Conservation (phyloP, 805 yeast genomes). For the Lipomyces kockii region DNA sequence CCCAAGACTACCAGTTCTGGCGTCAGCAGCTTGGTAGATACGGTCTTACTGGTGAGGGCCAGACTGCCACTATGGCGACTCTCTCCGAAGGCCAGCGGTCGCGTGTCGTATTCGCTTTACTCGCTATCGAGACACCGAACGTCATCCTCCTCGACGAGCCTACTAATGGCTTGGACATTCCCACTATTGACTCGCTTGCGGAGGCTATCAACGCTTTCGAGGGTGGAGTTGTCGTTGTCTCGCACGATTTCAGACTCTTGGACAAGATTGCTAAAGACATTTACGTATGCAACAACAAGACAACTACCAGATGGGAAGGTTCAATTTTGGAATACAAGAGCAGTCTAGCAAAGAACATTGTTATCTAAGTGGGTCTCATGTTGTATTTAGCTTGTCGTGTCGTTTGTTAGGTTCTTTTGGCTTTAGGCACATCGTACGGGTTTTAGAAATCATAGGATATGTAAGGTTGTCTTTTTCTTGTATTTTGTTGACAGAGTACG, state of each 20-base stretch:
- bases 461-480: background rate
- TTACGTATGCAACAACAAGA: slow-evolving; percentile 92
- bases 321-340: slow-evolving; percentile 88
- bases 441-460: background rate
- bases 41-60: slow-evolving; percentile 98
- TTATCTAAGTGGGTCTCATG: slow-evolving; percentile 44
- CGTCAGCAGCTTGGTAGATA: slow-evolving; percentile 97
- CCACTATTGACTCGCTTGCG: slow-evolving; percentile 97
- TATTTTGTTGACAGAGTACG: background rate
- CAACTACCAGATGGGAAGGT: slow-evolving; percentile 97
- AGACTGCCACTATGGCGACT: slow-evolving; percentile 98
- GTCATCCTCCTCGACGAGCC: slow-evolving; percentile 97
- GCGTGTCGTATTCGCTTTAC: slow-evolving; percentile 94
- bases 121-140: slow-evolving; percentile 95
- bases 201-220: slow-evolving; percentile 91
- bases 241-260: slow-evolving; percentile 97
- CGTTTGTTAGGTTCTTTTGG: background rate
- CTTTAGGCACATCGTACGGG: background rate
- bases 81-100: slow-evolving; percentile 99
- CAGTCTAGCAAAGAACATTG: slow-evolving; percentile 89
- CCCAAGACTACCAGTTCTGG: slow-evolving; percentile 96
- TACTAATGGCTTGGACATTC: slow-evolving; percentile 98
- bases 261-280: slow-evolving; percentile 98
- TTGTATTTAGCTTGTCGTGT: background rate
- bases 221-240: slow-evolving; percentile 98